Conservation (phyloP, 805 yeast genomes). For the Candida ficus region DNA sequence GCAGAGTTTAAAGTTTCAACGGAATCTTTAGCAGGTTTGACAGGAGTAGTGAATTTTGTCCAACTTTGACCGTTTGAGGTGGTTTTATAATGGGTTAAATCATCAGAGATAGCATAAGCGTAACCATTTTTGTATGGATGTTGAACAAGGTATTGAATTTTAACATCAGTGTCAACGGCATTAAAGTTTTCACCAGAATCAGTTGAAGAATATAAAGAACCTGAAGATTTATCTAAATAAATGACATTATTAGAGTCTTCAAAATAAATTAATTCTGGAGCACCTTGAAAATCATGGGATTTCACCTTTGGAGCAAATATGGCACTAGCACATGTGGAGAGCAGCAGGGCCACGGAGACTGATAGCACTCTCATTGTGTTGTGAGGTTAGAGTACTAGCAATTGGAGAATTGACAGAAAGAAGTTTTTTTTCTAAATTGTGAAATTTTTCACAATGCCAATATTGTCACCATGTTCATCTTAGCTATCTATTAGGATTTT, state of each 20-base stretch:
- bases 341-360: constrained; percentile 8
- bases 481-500: too few relatives aligned
- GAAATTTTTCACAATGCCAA: not conserved
- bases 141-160: constrained; percentile 24
- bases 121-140: constrained; percentile 34
- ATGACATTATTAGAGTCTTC: constrained; percentile 24
- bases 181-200: constrained; percentile 43
- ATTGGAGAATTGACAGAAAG: not conserved
- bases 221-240: constrained; percentile 21
- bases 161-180: constrained; percentile 32
- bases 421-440: not conserved
- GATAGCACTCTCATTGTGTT: constrained; percentile 6
- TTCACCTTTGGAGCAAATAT: constrained; percentile 25
- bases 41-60: constrained; percentile 31
- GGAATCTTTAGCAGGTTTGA: constrained; percentile 23
- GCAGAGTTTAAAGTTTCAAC: constrained; percentile 20
- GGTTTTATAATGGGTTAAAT: constrained; percentile 33
- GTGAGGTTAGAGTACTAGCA: not conserved
- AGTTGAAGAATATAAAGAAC: constrained; percentile 36
- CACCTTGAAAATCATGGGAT: constrained; percentile 15
- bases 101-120: constrained; percentile 35
- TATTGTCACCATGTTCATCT: not conserved
- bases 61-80: constrained; percentile 38
- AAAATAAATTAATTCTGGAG: constrained; percentile 28
- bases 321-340: constrained; percentile 12